Evolutionary conservation across 805 yeast genomes (phyloP).

Genomic region (Scheffersomyces lignosus): DNA sequence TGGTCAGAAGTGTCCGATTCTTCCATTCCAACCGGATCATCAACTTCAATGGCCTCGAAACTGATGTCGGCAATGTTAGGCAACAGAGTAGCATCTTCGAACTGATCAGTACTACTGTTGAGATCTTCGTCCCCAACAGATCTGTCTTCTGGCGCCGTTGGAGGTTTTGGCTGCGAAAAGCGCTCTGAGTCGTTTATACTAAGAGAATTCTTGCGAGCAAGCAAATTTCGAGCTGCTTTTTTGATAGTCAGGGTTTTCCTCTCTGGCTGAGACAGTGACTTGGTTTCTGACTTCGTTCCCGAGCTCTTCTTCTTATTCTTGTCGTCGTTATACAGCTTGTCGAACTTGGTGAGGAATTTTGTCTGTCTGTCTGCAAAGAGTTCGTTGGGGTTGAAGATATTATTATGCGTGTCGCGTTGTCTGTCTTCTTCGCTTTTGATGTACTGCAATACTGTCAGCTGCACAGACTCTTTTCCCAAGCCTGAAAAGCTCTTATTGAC

Average conservation of each 20-base stretch:
- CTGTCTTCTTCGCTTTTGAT: slow-evolving; percentile 22
- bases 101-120: not conserved
- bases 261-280: too few relatives aligned
- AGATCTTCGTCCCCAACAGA: too few relatives aligned
- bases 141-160: too few relatives aligned
- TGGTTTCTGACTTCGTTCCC: too few relatives aligned
- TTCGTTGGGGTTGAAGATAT: slow-evolving; percentile 33
- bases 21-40: not conserved
- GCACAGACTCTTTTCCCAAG: slow-evolving; percentile 27
- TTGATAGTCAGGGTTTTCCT: too few relatives aligned
- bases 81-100: not conserved
- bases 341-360: slow-evolving; percentile 30
- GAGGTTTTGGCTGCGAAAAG: not conserved
- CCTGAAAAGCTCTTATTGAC: slow-evolving; percentile 16
- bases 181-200: too few relatives aligned
- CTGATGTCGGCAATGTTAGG: not conserved
- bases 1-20: too few relatives aligned
- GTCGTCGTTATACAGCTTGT: slow-evolving; percentile 23
- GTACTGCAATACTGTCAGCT: slow-evolving; percentile 35
- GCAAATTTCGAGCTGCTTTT: too few relatives aligned
- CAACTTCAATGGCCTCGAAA: not conserved
- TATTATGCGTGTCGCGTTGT: slow-evolving; percentile 7
- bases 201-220: too few relatives aligned
- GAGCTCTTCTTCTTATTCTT: slow-evolving; percentile 2
- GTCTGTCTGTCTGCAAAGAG: slow-evolving; percentile 36